A percentile compares a stretch with the other conserved stretches of the same genome.
These are phyloP conservation scores for Exophiala mesophila DNA, from an alignment of 2,329 filamentous ascomycete species.

Conservation along the genomic window DNA sequence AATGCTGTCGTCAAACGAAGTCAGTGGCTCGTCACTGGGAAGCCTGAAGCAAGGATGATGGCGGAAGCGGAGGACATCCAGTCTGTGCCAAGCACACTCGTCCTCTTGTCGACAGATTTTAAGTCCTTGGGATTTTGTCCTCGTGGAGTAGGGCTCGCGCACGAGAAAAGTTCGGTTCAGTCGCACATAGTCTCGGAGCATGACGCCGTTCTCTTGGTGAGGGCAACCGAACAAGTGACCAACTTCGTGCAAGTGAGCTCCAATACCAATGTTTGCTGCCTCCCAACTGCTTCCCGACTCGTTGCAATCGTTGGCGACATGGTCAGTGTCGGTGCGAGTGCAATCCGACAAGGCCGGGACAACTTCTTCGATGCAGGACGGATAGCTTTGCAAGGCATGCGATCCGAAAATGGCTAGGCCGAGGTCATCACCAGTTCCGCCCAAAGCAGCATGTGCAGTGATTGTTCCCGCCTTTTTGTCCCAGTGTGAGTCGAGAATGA, in stretches of 20 bases:
- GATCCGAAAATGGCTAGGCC: constrained; percentile 89
- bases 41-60: constrained; percentile 85
- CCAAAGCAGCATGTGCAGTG: constrained; percentile 77
- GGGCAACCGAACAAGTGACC: constrained; percentile 88
- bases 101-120: constrained; percentile 69
- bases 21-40: constrained; percentile 64
- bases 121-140: constrained; percentile 74
- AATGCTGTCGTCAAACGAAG: constrained; percentile 64
- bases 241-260: constrained; percentile 84
- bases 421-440: constrained; percentile 62
- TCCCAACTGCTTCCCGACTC: constrained; percentile 92
- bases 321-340: constrained; percentile 75
- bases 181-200: constrained; percentile 81
- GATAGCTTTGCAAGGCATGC: constrained; percentile 86
- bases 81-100: constrained; percentile 85
- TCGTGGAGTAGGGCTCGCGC: constrained; percentile 78
- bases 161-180: constrained; percentile 78
- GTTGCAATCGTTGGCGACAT: constrained; percentile 78
- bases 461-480: constrained; percentile 66
- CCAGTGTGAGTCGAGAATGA: constrained; percentile 88
- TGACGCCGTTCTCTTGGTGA: constrained; percentile 84
- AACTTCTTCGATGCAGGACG: constrained; percentile 81
- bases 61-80: constrained; percentile 83
- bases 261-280: constrained; percentile 88
- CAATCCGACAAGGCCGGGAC: constrained; percentile 85